phyloP scores from a whole-genome alignment of 2,329 filamentous ascomycete species.

The Hypoxylon sp. region DNA sequence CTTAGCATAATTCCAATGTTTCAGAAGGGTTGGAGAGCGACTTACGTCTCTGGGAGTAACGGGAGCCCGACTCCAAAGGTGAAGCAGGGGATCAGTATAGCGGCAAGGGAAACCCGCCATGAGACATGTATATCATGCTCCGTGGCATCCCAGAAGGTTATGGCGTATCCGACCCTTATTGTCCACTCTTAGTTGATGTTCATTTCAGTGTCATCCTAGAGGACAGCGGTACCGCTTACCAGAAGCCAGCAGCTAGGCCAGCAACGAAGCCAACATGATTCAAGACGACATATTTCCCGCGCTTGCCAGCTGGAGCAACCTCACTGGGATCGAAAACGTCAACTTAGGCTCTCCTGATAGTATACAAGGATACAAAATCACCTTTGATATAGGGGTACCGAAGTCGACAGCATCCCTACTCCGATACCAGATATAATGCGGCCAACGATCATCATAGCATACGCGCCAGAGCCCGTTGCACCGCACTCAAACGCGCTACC shows the following conservation, averaged over 20 bases:
- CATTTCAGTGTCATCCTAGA: neutral
- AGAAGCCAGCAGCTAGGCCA: constrained; percentile 67
- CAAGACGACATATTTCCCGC: constrained; percentile 69
- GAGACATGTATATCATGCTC: constrained; percentile 62
- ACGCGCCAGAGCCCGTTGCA: constrained; percentile 57
- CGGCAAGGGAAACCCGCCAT: constrained; percentile 65
- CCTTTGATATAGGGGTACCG: constrained; percentile 71
- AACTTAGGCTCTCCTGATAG: constrained; percentile 5
- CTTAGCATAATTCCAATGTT: neutral
- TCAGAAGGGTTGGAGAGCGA: constrained; percentile 11
- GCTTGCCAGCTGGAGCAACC: constrained; percentile 65
- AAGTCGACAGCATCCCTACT: constrained; percentile 67
- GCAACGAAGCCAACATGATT: constrained; percentile 71
- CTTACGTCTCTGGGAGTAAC: constrained; percentile 67
- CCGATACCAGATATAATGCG: constrained; percentile 66
- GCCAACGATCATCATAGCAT: constrained; percentile 64
- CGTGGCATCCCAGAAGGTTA: constrained; percentile 65
- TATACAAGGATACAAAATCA: constrained; percentile 40
- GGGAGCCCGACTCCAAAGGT: constrained; percentile 65
- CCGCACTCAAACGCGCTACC: constrained; percentile 64
- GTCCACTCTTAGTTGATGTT: constrained; percentile 19
- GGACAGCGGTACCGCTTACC: constrained; percentile 55
- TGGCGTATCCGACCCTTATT: constrained; percentile 67
- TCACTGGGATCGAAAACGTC: constrained; percentile 56
- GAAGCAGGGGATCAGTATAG: constrained; percentile 65